A percentile compares a stretch with the other conserved stretches of the same genome.
Evolutionary conservation across 345 rosid genomes (phyloP).

Genomic region (Litchi chinensis): DNA sequence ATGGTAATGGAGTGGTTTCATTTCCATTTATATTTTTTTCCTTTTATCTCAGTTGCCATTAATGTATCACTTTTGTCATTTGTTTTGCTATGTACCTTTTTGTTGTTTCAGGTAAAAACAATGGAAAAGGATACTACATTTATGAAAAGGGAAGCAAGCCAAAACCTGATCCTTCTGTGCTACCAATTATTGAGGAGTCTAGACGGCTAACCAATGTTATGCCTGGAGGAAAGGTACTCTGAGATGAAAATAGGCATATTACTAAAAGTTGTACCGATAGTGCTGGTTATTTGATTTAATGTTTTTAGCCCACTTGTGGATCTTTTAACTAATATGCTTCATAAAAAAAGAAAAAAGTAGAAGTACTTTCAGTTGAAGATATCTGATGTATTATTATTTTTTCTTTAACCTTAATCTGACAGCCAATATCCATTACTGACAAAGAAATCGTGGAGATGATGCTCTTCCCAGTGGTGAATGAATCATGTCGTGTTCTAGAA

Average conservation of each 20-base stretch:
- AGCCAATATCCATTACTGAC: constrained; percentile 80
- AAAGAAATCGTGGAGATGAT: constrained; percentile 88
- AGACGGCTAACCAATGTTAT: constrained; percentile 69
- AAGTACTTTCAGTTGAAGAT: constrained; percentile 7
- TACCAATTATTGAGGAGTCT: constrained; percentile 71
- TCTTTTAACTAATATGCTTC: not conserved
- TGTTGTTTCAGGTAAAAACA: constrained; percentile 71
- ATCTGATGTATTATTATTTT: constrained; percentile 22
- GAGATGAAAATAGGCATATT: constrained; percentile 7
- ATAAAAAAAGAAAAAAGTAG: not conserved
- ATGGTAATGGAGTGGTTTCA: constrained; percentile 48
- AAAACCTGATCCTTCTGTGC: constrained; percentile 78
- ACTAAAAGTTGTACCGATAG: constrained; percentile 6
- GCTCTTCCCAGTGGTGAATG: constrained; percentile 88
- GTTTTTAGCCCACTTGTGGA: not conserved
- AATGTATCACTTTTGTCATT: not conserved
- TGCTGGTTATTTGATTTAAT: constrained; percentile 5
- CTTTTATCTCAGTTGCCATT: constrained; percentile 3
- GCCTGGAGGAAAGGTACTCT: constrained; percentile 89
- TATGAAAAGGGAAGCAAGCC: constrained; percentile 85
- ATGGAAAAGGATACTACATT: constrained; percentile 83
- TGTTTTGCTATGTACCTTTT: constrained; percentile 1
- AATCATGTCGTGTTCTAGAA: constrained; percentile 88
- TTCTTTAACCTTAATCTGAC: constrained; percentile 27
- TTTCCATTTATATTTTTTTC: constrained; percentile 12